Evolutionary conservation across 176 grass and related monocot species (phyloP).

Genomic region (Secale cereale): DNA sequence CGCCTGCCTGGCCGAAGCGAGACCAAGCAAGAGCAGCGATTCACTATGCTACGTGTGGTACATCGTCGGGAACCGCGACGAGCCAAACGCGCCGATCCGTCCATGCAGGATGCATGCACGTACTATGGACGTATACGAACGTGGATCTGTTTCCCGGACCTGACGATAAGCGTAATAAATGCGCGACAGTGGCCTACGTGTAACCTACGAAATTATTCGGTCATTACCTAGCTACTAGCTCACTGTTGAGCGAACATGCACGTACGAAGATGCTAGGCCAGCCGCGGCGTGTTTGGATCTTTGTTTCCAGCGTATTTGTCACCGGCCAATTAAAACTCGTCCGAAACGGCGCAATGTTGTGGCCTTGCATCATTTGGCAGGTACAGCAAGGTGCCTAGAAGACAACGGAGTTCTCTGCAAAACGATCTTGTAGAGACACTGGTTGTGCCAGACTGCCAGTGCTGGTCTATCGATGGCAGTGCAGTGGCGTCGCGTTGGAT

Average conservation of each 20-base stretch:
- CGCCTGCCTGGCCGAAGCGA: not conserved
- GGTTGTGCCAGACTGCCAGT: no score
- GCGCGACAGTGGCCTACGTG: conserved; percentile 7
- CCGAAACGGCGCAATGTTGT: conserved; percentile 2
- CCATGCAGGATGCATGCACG: not conserved
- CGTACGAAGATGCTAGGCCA: not conserved
- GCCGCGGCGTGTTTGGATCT: not conserved
- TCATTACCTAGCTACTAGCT: not conserved
- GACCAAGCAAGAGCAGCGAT: not conserved
- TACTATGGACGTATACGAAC: not conserved
- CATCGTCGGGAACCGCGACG: not conserved
- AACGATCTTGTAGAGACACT: not conserved
- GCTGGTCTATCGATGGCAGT: not conserved
- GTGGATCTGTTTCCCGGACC: conserved; percentile 24
- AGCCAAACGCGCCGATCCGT: not conserved
- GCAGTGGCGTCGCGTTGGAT: not conserved
- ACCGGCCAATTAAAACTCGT: not conserved
- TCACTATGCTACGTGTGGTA: not conserved
- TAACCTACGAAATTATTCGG: conserved; percentile 16
- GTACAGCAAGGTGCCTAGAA: not conserved
- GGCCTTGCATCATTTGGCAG: not conserved
- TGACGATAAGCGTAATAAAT: not conserved
- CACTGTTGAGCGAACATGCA: conserved; percentile 26
- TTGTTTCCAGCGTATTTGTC: not conserved
- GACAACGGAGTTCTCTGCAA: not conserved